Base-by-base conservation (phyloP, 1,284 basidiomycete species). In the Trichosporon sp. region DNA sequence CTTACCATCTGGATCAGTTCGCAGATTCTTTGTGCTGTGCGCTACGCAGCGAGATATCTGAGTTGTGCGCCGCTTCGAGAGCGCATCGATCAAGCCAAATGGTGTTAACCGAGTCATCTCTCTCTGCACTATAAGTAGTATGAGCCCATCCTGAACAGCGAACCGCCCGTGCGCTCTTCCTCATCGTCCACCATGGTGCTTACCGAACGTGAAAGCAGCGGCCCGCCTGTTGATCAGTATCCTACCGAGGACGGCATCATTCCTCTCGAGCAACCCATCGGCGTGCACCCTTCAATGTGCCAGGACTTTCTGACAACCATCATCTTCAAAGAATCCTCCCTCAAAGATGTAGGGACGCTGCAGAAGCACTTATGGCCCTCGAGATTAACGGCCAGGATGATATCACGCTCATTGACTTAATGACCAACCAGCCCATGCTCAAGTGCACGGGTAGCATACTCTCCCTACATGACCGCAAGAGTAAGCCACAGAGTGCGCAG, bases 241-340 rank as follows among this genome's bases (percentile, higher is more conserved):
- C n/a, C n/a, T n/a, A n/a, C n/a, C n/a, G n/a, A n/a, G n/a, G n/a
- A n/a, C 56, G 56, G 32, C 29, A 54, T 66, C 34, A 21, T 19
- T 14, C 56, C 60, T 10, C 57, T 63, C 37, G 16, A 14, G 9
- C 59, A 57, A 10, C 56, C 59, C 23, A 33, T 66, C 21, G 60
- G 56, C 13, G 34, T 61, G 27, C 59, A 66, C 57, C 14, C 32
- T 2, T 56, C 56, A 36, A 63, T 64, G 60, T 31, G 61, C 36
- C 34, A 49, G 29, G 3, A n/a, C 7, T 11, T n/a, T 6, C 31
- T 27, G n/a, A 60, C 59, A 7, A 61, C 62, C 4, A 52, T 66
- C 14, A 49, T 78, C 5, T 63, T 79, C 49, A 76, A 76, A 60
- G 79, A 80, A 64, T 59, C 31, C 29, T 61, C 61, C 0, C 31